phyloP scores from a whole-genome alignment of 257 asterid species.

The Solanum piurae region DNA sequence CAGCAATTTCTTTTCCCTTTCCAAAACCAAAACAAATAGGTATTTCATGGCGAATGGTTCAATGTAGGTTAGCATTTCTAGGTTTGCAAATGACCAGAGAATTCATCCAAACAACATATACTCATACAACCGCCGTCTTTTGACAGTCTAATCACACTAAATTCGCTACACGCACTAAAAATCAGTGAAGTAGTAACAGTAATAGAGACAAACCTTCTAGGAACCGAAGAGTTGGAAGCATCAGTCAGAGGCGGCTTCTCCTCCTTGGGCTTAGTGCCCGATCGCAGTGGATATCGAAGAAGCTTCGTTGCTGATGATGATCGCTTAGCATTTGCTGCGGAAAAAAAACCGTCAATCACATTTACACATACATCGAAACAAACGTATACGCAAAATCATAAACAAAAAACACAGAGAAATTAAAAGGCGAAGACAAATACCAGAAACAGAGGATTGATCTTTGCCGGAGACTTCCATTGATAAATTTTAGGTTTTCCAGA shows the following conservation, averaged over 20 bases:
- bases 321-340: constrained; percentile 19
- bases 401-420: not conserved
- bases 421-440: constrained; percentile 11
- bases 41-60: not conserved
- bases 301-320: constrained; percentile 36
- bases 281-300: constrained; percentile 87
- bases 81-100: not conserved
- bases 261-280: constrained; percentile 44
- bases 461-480: constrained; percentile 45
- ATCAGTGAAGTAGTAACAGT: not conserved
- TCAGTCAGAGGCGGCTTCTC: constrained; percentile 57
- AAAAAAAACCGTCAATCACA: not conserved
- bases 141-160: not conserved
- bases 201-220: constrained; percentile 29
- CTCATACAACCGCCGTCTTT: not conserved
- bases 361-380: not conserved
- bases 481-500: not conserved
- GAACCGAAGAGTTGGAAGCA: constrained; percentile 42
- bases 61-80: not conserved
- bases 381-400: not conserved
- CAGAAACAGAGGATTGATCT: constrained; percentile 52
- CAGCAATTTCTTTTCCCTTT: not conserved
- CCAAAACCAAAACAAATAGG: not conserved
- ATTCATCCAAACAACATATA: not conserved
- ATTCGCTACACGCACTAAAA: not conserved